Base-by-base conservation (phyloP, 163 green algal species). In the Scenedesmus sp. region DNA sequence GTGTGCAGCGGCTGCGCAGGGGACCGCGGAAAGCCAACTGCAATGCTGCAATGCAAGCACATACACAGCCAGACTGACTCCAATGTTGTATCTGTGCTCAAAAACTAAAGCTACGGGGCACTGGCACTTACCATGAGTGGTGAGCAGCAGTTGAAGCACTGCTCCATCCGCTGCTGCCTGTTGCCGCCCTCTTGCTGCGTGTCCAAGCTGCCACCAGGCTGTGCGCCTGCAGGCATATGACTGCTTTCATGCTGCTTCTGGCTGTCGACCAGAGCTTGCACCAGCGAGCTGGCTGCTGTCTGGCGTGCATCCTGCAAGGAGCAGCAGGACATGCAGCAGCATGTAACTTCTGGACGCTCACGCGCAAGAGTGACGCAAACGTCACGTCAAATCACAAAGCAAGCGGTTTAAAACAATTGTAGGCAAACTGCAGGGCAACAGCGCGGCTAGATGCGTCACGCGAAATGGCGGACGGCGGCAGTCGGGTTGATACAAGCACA, bases 121-220 rank as follows among this genome's bases (percentile, higher is more conserved):
- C 54, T 66, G 6, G 34, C 3, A 0, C 91, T 56, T 59, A 96
- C 94, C 92, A 96, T 93, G 52, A 96, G 86, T 3, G 95, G 92
- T 0, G 93, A 96, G 93, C 96, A 97, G 85, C 91, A 89, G 13
- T 84, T 67, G 15, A 97, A 84, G 13, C 93, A 91, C 4, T 91
- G 85, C 66, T 95, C 92, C 54, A 95, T 83, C 0, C 84, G 92
- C 62, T 86, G 23, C 6, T 86, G 83, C 54, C 91, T 86, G 54
- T 77, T 70, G 81, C 52, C 64, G 26, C 13, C 89, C 46, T 82
- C 88, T 54, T 74, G 67, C 88, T 70, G 79, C 1, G 15, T 79
- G 70, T 88, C 81, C 70, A 88, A 64, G 34, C 77, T 92, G 52
- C 88, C 88, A 20, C 10, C 86, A 79, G 91, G 79, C n/a, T 88